Conservation (phyloP, 441 rosid species). For the Biscutella laevigata region DNA sequence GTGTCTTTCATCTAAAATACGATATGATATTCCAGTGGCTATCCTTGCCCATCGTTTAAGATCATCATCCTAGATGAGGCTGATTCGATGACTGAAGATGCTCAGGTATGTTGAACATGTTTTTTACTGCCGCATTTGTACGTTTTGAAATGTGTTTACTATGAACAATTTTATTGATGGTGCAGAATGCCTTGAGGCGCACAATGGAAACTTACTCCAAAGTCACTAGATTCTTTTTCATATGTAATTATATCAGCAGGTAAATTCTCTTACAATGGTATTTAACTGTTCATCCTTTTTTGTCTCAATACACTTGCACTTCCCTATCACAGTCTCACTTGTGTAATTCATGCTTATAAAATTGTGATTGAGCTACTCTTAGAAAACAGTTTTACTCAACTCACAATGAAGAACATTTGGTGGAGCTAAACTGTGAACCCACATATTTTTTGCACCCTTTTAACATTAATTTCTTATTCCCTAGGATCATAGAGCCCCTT, state of each 20-base stretch:
- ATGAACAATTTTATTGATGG: background rate
- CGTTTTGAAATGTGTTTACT: conserved; percentile 1
- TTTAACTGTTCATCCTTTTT: background rate
- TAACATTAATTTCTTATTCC: conserved; percentile 5
- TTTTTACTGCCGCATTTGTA: background rate
- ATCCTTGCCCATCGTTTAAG: conserved; percentile 89
- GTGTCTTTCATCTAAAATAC: conserved; percentile 5
- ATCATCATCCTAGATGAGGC: conserved; percentile 92
- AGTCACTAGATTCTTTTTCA: conserved; percentile 90
- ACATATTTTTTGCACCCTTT: conserved; percentile 1
- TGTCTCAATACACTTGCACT: conserved; percentile 2
- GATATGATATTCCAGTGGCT: conserved; percentile 40
- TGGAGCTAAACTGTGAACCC: background rate
- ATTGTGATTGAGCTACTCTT: background rate
- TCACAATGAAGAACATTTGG: background rate
- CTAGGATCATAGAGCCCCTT: conserved; percentile 94
- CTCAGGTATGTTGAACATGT: conserved; percentile 53
- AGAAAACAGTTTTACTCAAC: background rate
- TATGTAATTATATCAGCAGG: conserved; percentile 97
- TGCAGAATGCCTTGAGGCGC: conserved; percentile 82
- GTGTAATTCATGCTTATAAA: too few relatives aligned
- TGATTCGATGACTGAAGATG: conserved; percentile 99
- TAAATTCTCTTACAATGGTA: conserved; percentile 12
- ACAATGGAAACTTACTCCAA: conserved; percentile 94
- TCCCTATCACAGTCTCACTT: too few relatives aligned